Base-by-base conservation (phyloP, 257 asterid genomes). In the Knoxia roxburghii region DNA sequence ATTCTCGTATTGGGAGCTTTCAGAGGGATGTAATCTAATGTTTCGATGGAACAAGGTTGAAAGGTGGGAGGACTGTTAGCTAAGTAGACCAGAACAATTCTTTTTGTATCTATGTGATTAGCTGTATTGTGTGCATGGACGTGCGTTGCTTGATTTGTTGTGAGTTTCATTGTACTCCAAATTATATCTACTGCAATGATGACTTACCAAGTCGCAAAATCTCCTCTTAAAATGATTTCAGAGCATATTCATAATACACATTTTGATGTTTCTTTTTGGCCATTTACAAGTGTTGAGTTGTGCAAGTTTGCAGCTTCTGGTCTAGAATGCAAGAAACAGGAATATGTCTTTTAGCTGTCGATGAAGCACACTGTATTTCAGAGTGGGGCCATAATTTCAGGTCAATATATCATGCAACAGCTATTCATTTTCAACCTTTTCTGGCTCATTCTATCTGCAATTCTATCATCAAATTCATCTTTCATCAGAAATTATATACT, bases 311-410 rank as follows among this genome's bases (percentile, higher is more conserved):
- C 96, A 92, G 98, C 80, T 92, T 92, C 82, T 92, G 98, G 98
- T 77, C 91, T 71, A 85, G 84, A 73, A 73, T 89, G 79, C 81
- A 81, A 41, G 73, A 78, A 53, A 74, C 79, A 6, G 98, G 98
- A 75, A 85, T 92, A 60, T 84, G 96, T 75, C 87, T 92, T 54
- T 69, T 92, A 81, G 97, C 98, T 77, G 95, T 92, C 80, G 98
- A 92, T 67, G 98, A 92, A 82, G 98, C 96, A 68, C 98, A 92
- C 73, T 92, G 98, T 83, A 92, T 92, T 73, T 92, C 98, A 29
- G 97, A 92, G 79, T 92, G 98, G 98, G 98, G 98, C 57, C 98
- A 92, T 61, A 79, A 82, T 81, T 92, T 92, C 88, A 85, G 98
- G 97, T 83, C 40, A 63, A 18, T 29, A 48, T 64, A 45, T 48